phyloP scores from a whole-genome alignment of 2,329 filamentous ascomycete species.

The Aquanectria penicillioides region DNA sequence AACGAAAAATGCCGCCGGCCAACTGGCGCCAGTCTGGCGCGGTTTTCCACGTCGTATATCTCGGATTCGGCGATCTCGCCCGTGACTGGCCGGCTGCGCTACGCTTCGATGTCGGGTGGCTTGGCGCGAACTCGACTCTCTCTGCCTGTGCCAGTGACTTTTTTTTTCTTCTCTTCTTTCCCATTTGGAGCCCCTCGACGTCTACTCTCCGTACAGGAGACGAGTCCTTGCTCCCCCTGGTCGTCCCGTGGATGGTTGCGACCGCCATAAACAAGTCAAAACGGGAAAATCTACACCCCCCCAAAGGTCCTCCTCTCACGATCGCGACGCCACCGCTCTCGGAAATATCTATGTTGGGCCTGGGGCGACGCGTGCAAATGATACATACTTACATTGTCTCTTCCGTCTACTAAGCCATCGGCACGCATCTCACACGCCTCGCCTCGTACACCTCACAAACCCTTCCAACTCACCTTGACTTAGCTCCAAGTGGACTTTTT shows the following conservation, averaged over 20 bases:
- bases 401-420: too few species aligned
- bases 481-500: not conserved
- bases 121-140: conserved; percentile 20
- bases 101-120: conserved; percentile 27
- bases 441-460: too few species aligned
- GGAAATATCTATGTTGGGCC: conserved; percentile 6
- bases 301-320: conserved; percentile 11
- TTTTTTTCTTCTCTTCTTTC: too few species aligned
- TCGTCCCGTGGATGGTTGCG: too few species aligned
- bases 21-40: conserved; percentile 8
- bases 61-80: conserved; percentile 33
- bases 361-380: conserved; percentile 10
- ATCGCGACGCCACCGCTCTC: conserved; percentile 3
- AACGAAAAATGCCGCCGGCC: conserved; percentile 13
- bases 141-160: conserved; percentile 2
- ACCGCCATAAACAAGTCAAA: too few species aligned
- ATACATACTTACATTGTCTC: not conserved
- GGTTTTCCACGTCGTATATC: conserved; percentile 36
- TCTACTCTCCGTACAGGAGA: too few species aligned
- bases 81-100: conserved; percentile 10
- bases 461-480: too few species aligned
- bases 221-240: too few species aligned
- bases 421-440: not conserved
- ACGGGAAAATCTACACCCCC: too few species aligned
- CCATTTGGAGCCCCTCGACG: too few species aligned